These are phyloP conservation scores for Ziziphus jujuba DNA, from an alignment of 306 rosid genomes.

Conservation along the genomic window DNA sequence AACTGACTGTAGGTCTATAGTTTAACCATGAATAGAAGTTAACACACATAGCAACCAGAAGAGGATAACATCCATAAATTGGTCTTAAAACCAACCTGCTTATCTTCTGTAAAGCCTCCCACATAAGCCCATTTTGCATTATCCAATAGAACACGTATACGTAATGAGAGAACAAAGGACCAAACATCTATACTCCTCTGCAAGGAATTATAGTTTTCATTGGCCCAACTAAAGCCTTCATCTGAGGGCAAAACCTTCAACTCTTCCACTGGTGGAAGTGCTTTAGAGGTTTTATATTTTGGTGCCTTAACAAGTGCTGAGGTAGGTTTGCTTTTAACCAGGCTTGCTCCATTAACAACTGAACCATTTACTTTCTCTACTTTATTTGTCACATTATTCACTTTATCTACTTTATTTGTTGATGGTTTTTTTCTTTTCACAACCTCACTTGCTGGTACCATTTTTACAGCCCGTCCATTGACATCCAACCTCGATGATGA, in stretches of 20 bases:
- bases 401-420: constrained; percentile 40
- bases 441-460: constrained; percentile 77
- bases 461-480: constrained; percentile 75
- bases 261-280: constrained; percentile 75
- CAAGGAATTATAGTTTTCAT: constrained; percentile 77
- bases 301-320: constrained; percentile 41
- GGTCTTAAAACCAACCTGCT: constrained; percentile 58
- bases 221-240: constrained; percentile 93
- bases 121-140: constrained; percentile 84
- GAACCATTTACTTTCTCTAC: constrained; percentile 37
- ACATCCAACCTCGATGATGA: constrained; percentile 47
- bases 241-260: constrained; percentile 84
- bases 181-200: constrained; percentile 91
- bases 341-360: constrained; percentile 53
- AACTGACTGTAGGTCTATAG: constrained; percentile 11
- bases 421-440: constrained; percentile 43
- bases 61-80: neutral
- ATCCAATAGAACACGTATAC: constrained; percentile 73
- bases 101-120: constrained; percentile 85
- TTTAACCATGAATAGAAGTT: neutral
- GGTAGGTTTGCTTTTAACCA: constrained; percentile 42
- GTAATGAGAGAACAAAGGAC: constrained; percentile 81
- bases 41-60: neutral
- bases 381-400: constrained; percentile 5
- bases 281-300: constrained; percentile 33